Conservation (phyloP, 73 alveolate genomes). For the Breviolum minutum region DNA sequence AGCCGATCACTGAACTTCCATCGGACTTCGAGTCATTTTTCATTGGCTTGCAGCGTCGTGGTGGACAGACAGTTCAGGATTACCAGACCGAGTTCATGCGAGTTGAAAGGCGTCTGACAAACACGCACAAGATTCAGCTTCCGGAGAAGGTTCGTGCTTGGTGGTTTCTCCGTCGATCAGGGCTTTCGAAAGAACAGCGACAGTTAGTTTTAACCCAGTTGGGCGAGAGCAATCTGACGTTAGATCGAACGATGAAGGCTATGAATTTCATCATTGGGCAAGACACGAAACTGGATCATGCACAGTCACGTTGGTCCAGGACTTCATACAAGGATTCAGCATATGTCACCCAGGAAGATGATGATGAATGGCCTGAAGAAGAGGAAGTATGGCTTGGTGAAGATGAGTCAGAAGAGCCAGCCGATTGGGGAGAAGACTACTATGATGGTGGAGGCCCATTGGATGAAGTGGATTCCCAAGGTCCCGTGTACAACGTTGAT, state of each 20-base stretch:
- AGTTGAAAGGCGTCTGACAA: not conserved
- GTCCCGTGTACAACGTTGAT: not conserved
- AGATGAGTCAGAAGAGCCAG: not conserved
- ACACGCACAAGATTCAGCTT: not conserved
- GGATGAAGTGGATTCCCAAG: no score
- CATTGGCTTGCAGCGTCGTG: not conserved
- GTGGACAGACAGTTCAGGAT: not conserved
- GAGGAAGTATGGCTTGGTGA: not conserved
- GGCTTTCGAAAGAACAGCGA: not conserved
- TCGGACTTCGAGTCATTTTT: not conserved
- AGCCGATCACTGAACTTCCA: not conserved
- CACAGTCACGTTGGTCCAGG: not conserved
- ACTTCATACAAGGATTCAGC: not conserved
- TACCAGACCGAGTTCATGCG: not conserved
- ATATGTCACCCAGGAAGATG: not conserved
- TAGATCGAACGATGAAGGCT: not conserved
- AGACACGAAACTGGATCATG: not conserved
- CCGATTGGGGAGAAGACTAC: not conserved
- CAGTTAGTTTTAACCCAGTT: not conserved
- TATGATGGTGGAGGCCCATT: not conserved
- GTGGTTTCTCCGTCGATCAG: not conserved
- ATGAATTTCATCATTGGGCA: not conserved
- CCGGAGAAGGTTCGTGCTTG: slow-evolving; percentile 16
- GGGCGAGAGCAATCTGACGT: not conserved
- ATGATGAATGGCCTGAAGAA: not conserved